These are phyloP conservation scores for Metschnikowia shivogae DNA, from an alignment of 805 yeast species.

Conservation along the genomic window DNA sequence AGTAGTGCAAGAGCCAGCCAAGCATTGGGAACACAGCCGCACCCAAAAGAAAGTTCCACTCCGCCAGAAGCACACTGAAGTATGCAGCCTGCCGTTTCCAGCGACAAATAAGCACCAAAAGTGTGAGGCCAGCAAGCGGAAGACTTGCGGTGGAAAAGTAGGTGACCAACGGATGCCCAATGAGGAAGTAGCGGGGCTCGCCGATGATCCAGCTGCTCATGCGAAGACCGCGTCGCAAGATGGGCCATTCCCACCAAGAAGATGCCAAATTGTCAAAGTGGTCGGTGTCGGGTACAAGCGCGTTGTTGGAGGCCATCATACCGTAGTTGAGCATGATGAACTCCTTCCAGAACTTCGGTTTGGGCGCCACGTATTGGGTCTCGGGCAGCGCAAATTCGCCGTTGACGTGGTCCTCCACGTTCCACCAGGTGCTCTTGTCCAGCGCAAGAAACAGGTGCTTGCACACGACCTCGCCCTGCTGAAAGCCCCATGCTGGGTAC, in stretches of 20 bases:
- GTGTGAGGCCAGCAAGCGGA: conserved; percentile 19
- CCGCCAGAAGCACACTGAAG: conserved; percentile 21
- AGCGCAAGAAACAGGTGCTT: conserved; percentile 45
- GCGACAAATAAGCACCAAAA: conserved; percentile 17
- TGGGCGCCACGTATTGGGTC: conserved; percentile 37
- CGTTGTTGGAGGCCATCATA: conserved; percentile 82
- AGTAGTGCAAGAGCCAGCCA: conserved; percentile 39
- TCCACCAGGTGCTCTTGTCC: conserved; percentile 78
- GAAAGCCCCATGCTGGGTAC: conserved; percentile 81
- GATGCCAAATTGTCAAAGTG: conserved; percentile 70
- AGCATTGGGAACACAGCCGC: conserved; percentile 34
- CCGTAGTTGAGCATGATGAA: conserved; percentile 70
- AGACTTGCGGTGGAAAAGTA: conserved; percentile 44
- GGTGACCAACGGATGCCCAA: conserved; percentile 73
- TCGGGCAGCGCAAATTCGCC: conserved; percentile 36
- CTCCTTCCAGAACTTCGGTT: conserved; percentile 72
- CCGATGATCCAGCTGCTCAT: conserved; percentile 68
- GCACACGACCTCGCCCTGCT: conserved; percentile 78
- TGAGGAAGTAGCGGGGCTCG: conserved; percentile 51
- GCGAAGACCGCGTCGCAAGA: conserved; percentile 69
- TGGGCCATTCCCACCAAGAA: conserved; percentile 86
- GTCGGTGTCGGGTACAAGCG: conserved; percentile 71
- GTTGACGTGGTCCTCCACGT: conserved; percentile 66
- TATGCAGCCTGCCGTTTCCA: conserved; percentile 33
- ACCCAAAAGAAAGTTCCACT: conserved; percentile 27